Base-by-base conservation (phyloP, 2,329 filamentous ascomycete genomes). In the Ophiocordyceps australis region DNA sequence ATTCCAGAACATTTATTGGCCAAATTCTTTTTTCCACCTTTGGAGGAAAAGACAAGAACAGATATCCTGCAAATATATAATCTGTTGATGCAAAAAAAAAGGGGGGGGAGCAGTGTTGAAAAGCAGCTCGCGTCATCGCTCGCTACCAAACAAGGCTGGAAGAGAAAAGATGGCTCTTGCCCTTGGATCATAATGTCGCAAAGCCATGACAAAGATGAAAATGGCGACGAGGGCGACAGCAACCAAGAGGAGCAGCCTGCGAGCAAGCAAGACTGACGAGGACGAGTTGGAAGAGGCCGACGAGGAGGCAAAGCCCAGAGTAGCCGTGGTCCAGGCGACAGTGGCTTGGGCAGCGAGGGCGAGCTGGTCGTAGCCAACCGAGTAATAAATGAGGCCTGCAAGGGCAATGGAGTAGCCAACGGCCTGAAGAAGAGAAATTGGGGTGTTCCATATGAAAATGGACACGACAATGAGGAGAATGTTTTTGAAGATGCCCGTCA, bases 401-500 rank as follows among this genome's bases (percentile, higher is more conserved):
- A 67, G 53, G 27, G 81, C 79, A 40, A 86, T 65, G 38, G 60
- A 57, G 59, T 91, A 91, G 38, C 81, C 81, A 45, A 85, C 60
- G 40, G 71, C 68, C 52, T 91, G 81, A 29, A 82, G 60, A 14
- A 54, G 45, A 13, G 72, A 63, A 42, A 89, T 74, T 17, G 68
- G 63, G 29, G 79, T 81, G 37, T 65, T 59, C 74, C 80, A 89
- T 46, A 86, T 73, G 42, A 80, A 48, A 52, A 89, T 76, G 27
- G 77, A 82, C 30, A 71, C 64, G 32, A 65, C 57, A 35, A 91
- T 79, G 28, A 91, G 71, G 30, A 91, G 68, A 32, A 91, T 85
- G 49, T 83, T 80, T 55, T 91, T 91, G 42, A 89, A 67, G 35
- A 91, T 81, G 47, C 82, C 80, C 31, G 74, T 83, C 14, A 91